These are phyloP conservation scores for Cercophora scortea DNA, from an alignment of 495 filamentous ascomycete genomes.

Conservation along the genomic window DNA sequence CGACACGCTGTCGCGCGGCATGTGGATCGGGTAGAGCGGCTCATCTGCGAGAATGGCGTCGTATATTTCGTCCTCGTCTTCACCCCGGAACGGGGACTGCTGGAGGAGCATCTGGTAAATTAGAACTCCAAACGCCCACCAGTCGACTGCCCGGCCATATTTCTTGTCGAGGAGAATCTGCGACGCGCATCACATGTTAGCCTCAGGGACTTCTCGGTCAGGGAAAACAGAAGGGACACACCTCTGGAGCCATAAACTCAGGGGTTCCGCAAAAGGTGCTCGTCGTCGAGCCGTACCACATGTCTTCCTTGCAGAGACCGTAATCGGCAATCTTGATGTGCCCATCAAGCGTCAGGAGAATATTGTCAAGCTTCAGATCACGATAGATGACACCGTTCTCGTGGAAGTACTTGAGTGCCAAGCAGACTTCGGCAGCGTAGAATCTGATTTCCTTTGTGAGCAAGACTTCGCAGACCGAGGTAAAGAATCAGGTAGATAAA, in stretches of 20 bases:
- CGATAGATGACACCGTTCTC: slow-evolving; percentile 99
- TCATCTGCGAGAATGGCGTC: slow-evolving; percentile 98
- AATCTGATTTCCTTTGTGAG: slow-evolving; percentile 50
- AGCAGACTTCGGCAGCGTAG: slow-evolving; percentile 94
- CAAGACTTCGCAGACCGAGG: no score
- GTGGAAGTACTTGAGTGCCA: slow-evolving; percentile 98
- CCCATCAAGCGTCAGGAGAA: slow-evolving; percentile 88
- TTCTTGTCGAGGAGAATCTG: slow-evolving; percentile 97
- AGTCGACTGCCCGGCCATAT: slow-evolving; percentile 97
- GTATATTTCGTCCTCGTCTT: slow-evolving; percentile 99
- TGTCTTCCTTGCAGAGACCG: slow-evolving; percentile 98
- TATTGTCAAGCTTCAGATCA: slow-evolving; percentile 99
- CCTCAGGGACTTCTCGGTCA: background rate
- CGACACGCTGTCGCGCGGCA: slow-evolving; percentile 95
- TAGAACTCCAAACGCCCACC: slow-evolving; percentile 99
- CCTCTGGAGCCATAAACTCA: slow-evolving; percentile 99
- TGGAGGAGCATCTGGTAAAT: slow-evolving; percentile 99
- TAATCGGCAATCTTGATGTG: slow-evolving; percentile 99
- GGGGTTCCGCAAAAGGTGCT: slow-evolving; percentile 99
- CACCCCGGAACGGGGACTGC: slow-evolving; percentile 96
- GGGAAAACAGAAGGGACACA: slow-evolving; percentile 32
- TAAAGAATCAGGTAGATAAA: slow-evolving; percentile 7
- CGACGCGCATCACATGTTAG: background rate
- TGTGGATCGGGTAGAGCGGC: slow-evolving; percentile 96
- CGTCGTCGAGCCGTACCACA: slow-evolving; percentile 97